Conservation (phyloP, 345 rosid genomes). For the Populus davidiana region DNA sequence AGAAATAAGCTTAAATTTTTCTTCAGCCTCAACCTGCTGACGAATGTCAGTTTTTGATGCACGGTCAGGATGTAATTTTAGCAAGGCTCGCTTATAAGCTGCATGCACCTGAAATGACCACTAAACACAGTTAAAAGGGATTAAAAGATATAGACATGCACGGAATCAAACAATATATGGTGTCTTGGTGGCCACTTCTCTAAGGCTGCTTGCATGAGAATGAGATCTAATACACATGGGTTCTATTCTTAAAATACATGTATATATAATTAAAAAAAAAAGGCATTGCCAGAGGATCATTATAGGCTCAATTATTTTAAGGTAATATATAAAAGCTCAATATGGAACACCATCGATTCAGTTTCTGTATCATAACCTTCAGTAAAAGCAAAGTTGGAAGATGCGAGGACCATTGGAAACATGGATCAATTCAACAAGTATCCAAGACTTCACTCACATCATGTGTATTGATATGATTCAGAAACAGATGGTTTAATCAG, state of each 20-base stretch:
- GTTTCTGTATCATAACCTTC: neutral
- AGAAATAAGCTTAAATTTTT: slow-evolving; percentile 79
- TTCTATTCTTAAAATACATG: too few species aligned
- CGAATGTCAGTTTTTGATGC: slow-evolving; percentile 63
- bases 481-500: neutral
- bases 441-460: neutral
- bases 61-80: slow-evolving; percentile 82
- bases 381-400: neutral
- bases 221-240: neutral
- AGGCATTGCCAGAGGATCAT: neutral
- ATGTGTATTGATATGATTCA: neutral
- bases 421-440: neutral
- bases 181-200: neutral
- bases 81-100: slow-evolving; percentile 67
- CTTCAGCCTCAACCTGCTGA: slow-evolving; percentile 85
- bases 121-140: neutral
- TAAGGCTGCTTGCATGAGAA: neutral
- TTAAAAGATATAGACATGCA: neutral
- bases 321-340: neutral
- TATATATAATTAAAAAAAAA: too few species aligned
- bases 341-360: neutral
- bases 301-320: neutral
- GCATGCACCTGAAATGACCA: slow-evolving; percentile 61
- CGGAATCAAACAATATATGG: neutral
- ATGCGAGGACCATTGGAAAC: neutral